These are phyloP conservation scores for Dothiorella sarmentorum DNA, from an alignment of 2,329 filamentous ascomycete genomes.

Conservation along the genomic window DNA sequence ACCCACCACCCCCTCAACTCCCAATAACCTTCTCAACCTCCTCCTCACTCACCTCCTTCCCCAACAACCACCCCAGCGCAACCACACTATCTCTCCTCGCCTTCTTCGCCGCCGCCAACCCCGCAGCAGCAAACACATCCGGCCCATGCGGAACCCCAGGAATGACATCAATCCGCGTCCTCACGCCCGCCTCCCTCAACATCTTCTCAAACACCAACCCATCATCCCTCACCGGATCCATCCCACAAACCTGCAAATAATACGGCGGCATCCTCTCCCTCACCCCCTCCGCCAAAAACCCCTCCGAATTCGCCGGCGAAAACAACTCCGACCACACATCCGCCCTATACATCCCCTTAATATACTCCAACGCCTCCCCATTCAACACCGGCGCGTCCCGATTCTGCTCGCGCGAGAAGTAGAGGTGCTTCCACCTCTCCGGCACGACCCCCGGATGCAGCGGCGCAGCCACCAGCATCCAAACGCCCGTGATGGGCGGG, in stretches of 20 bases:
- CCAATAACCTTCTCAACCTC: not conserved
- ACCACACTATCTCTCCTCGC: slow-evolving; percentile 4
- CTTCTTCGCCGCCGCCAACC: slow-evolving; percentile 6
- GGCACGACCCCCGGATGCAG: not conserved
- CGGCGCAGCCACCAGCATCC: not conserved
- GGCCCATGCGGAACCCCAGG: slow-evolving; percentile 20
- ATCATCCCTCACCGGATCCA: slow-evolving; percentile 20
- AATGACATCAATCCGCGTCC: slow-evolving; percentile 20
- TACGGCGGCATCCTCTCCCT: slow-evolving; percentile 8
- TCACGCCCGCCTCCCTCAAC: slow-evolving; percentile 19
- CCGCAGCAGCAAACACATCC: not conserved
- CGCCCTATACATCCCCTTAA: slow-evolving; percentile 2
- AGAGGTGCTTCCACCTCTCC: not conserved
- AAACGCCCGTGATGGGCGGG: not conserved
- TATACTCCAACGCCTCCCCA: not conserved
- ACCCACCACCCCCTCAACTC: too few relatives aligned
- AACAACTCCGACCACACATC: not conserved
- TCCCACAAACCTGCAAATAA: slow-evolving; percentile 20
- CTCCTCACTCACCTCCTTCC: not conserved
- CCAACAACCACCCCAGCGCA: slow-evolving; percentile 19
- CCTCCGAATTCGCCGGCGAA: slow-evolving; percentile 3
- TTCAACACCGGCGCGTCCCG: slow-evolving; percentile 10
- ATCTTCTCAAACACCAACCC: slow-evolving; percentile 19
- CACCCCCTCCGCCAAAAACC: not conserved
- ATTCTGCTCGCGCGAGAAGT: slow-evolving; percentile 10